These are phyloP conservation scores for Colletotrichum costaricense DNA, from an alignment of 2,329 filamentous ascomycete species.

Conservation along the genomic window DNA sequence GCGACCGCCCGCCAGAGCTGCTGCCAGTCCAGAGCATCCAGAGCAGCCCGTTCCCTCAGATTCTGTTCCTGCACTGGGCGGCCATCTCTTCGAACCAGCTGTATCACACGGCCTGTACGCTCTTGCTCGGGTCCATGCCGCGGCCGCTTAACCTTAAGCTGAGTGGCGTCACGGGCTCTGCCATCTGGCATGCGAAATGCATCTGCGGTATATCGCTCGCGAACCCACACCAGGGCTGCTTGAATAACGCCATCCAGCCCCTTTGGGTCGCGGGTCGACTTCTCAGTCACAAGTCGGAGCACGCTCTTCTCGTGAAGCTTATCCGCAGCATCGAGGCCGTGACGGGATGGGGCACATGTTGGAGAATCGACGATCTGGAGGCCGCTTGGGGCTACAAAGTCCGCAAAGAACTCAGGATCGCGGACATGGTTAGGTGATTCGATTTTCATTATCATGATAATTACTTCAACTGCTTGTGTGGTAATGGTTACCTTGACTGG, in stretches of 20 bases:
- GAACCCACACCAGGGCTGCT: slow-evolving; percentile 65
- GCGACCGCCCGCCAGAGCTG: slow-evolving; percentile 58
- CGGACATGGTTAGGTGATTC: slow-evolving; percentile 3
- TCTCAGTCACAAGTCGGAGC: slow-evolving; percentile 61
- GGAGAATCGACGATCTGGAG: slow-evolving; percentile 65
- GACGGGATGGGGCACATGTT: slow-evolving; percentile 65
- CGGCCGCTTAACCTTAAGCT: slow-evolving; percentile 36
- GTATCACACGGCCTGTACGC: slow-evolving; percentile 65
- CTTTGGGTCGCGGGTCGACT: slow-evolving; percentile 66
- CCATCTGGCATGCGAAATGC: slow-evolving; percentile 65
- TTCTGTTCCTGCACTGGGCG: slow-evolving; percentile 64
- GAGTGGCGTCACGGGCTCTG: slow-evolving; percentile 47
- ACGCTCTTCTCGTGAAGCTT: slow-evolving; percentile 51
- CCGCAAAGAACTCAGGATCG: slow-evolving; percentile 24
- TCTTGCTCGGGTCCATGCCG: slow-evolving; percentile 60
- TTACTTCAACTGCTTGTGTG: not conserved
- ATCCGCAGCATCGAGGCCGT: slow-evolving; percentile 62
- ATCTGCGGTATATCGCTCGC: slow-evolving; percentile 67
- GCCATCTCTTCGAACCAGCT: slow-evolving; percentile 69
- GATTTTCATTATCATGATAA: not conserved
- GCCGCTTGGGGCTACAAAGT: slow-evolving; percentile 52
- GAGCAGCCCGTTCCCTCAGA: slow-evolving; percentile 59
- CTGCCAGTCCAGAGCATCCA: slow-evolving; percentile 56
- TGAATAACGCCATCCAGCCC: slow-evolving; percentile 69
- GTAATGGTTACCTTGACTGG: not conserved